phyloP scores from a whole-genome alignment of 2,329 filamentous ascomycete species.

The Herpotrichia juniperi region DNA sequence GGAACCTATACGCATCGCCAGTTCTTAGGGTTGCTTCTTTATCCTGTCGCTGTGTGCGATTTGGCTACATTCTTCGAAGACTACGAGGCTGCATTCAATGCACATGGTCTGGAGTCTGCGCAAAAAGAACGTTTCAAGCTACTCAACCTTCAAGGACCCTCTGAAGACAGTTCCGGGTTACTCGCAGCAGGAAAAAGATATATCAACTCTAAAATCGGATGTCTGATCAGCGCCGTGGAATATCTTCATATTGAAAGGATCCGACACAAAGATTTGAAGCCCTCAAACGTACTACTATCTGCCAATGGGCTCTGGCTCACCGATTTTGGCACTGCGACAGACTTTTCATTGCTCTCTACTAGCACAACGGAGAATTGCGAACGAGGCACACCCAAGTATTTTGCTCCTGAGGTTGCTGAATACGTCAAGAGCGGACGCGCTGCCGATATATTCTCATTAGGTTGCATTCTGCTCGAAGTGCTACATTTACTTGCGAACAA shows the following conservation, averaged over 20 bases:
- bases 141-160: conserved; percentile 4
- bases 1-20: conserved; percentile 26
- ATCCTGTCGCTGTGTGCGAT: conserved; percentile 27
- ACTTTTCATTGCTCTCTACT: conserved; percentile 25
- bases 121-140: conserved; percentile 6
- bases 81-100: conserved; percentile 11
- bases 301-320: conserved; percentile 20
- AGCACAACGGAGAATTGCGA: conserved; percentile 28
- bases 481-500: conserved; percentile 1
- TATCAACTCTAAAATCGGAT: conserved; percentile 21
- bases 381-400: conserved; percentile 26
- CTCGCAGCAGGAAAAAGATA: neutral
- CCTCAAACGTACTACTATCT: conserved; percentile 23
- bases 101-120: conserved; percentile 1
- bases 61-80: conserved; percentile 26
- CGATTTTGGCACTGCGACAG: conserved; percentile 28
- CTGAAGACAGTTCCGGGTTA: neutral
- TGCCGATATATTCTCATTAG: conserved; percentile 30
- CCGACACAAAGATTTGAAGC: conserved; percentile 31
- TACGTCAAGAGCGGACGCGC: conserved; percentile 19
- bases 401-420: conserved; percentile 23
- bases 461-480: conserved; percentile 26
- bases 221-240: conserved; percentile 20
- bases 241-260: conserved; percentile 27
- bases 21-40: conserved; percentile 21